phyloP scores from a whole-genome alignment of 2,329 filamentous ascomycete species.

The Westerdykella aurantiaca region DNA sequence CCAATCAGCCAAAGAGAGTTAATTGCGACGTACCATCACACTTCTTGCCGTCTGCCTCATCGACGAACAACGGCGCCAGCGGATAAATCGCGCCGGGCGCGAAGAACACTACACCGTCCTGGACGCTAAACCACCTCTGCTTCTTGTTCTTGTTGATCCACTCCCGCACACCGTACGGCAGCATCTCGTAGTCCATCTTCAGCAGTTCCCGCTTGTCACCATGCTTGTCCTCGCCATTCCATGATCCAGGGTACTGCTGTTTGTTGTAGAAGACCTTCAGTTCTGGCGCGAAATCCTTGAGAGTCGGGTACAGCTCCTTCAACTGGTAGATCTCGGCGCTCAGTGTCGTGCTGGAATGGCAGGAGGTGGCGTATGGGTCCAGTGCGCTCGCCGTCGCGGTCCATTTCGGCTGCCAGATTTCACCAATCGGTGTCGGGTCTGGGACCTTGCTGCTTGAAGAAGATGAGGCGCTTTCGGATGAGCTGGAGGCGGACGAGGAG shows the following conservation, averaged over 20 bases:
- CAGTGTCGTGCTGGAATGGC: constrained; percentile 15
- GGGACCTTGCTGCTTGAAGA: constrained; percentile 5
- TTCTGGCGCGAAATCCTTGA: constrained; percentile 26
- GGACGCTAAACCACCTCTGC: constrained; percentile 37
- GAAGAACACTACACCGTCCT: constrained; percentile 46
- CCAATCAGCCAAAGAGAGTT: neutral
- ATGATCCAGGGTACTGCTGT: constrained; percentile 46
- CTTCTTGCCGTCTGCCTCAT: constrained; percentile 29
- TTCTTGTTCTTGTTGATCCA: constrained; percentile 47
- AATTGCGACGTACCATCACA: constrained; percentile 39
- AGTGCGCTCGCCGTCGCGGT: constrained; percentile 11
- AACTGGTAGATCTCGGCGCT: constrained; percentile 28
- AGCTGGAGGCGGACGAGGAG: constrained; percentile 2
- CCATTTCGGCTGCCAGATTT: constrained; percentile 30
- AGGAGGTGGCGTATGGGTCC: constrained; percentile 17
- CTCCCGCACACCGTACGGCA: constrained; percentile 42
- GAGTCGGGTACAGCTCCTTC: constrained; percentile 27
- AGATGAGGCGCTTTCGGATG: constrained; percentile 8
- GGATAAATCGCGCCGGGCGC: constrained; percentile 50
- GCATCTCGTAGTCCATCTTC: constrained; percentile 42
- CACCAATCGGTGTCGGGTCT: constrained; percentile 26
- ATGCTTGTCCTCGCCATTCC: constrained; percentile 51
- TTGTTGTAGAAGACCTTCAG: constrained; percentile 36
- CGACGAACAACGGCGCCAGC: constrained; percentile 48
- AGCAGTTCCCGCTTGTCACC: constrained; percentile 46